Base-by-base conservation (phyloP, 805 yeast genomes). In the Starmera pachycereana region DNA sequence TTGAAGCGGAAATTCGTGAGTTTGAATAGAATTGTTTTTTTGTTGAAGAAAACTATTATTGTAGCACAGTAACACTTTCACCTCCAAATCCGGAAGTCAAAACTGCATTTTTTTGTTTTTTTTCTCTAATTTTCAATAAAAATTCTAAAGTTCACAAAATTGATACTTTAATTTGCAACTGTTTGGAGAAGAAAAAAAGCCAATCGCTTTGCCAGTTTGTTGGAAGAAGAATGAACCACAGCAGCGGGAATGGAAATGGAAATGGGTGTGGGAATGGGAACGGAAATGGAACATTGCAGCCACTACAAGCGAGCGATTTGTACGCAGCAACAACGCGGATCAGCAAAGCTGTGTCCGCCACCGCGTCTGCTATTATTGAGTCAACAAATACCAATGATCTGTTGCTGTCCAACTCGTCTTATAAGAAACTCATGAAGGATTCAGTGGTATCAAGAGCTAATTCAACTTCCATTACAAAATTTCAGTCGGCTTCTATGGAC, bases 291-390 rank as follows among this genome's bases (percentile, higher is more conserved):
- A 16, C 18, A 3, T 3, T 16, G 18, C 18, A 16, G 18, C 18
- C 18, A 16, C 27, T 6, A 6, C 27, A 22, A 22, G 27, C 27
- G 9, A 22, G 27, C 27, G 59, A 53, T 38, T 18, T 56, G 5
- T 47, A 58, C 50, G 49, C 53, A 43, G 49, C 60, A 32, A 56
- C 69, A 8, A 42, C 63, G 10, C 55, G 66, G 41, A 47, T 72
- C 33, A 66, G 74, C 10, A 68, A 64, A 44, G 71, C 77, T 2
- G 65, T 75, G 35, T 69, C 77, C 0, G 67, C 77, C 3, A 74
- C 81, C 2, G 80, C 81, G 1, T 68, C 78, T 9, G 75, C 72
- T 2, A 47, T 75, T 22, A 69, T 74, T 28, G 47, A 47, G 13
- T 44, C 46, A 28, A 37, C 48, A 5, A 52, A 54, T 13, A 55